These are phyloP conservation scores for Yarrowia bubula DNA, from an alignment of 805 yeast genomes.

Conservation along the genomic window DNA sequence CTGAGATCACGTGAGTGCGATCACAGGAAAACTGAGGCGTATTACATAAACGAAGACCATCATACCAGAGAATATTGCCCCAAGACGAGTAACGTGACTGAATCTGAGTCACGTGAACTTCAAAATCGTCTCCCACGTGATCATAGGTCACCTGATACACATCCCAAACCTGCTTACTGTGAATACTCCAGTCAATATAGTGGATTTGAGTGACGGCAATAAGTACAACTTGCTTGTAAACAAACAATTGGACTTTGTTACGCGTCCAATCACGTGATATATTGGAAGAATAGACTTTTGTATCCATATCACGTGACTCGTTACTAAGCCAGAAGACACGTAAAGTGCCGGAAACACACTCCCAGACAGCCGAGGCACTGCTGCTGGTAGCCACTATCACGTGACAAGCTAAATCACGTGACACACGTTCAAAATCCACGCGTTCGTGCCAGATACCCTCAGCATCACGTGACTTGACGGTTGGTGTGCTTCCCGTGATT, in stretches of 20 bases:
- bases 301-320: neutral
- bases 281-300: neutral
- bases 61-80: slow-evolving; percentile 4
- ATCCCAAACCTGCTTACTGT: slow-evolving; percentile 2
- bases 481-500: neutral
- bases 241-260: neutral
- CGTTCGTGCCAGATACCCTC: neutral
- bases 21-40: neutral
- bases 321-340: neutral
- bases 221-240: neutral
- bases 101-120: neutral
- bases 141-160: neutral
- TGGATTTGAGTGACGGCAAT: neutral
- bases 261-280: neutral
- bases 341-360: neutral
- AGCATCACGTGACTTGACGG: neutral
- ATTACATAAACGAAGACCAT: neutral
- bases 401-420: neutral
- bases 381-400: neutral
- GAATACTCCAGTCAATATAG: slow-evolving; percentile 1
- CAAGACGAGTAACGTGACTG: neutral
- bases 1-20: neutral
- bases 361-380: neutral
- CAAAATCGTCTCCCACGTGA: neutral
- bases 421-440: neutral